These are phyloP conservation scores for Nakazawaea populi DNA, from an alignment of 805 yeast species.

Conservation along the genomic window DNA sequence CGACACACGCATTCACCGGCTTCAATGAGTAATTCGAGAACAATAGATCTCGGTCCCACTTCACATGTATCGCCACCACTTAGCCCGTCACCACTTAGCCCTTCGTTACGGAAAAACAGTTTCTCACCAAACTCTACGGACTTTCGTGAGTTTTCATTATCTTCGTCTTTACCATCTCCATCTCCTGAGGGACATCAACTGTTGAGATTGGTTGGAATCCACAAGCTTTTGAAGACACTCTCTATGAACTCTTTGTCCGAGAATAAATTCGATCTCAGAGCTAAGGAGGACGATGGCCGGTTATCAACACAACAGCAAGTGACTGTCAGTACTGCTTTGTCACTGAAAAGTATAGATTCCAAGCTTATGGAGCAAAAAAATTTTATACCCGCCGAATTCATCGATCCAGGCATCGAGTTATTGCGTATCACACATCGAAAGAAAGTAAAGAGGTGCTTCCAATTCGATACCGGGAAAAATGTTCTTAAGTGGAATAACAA, in stretches of 20 bases:
- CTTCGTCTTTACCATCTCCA: neutral
- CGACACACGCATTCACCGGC: conserved; percentile 2
- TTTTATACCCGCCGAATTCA: conserved; percentile 38
- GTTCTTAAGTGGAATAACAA: conserved; percentile 53
- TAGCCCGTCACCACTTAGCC: neutral
- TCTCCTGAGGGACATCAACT: neutral
- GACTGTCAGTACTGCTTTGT: neutral
- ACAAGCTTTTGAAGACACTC: conserved; percentile 1
- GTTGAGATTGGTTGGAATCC: neutral
- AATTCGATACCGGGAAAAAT: conserved; percentile 50
- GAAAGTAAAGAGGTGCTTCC: conserved; percentile 50
- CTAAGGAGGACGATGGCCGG: neutral
- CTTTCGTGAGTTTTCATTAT: neutral
- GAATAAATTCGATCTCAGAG: neutral
- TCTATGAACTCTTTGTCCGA: neutral
- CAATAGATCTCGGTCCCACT: neutral
- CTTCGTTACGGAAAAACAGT: neutral
- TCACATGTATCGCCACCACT: neutral
- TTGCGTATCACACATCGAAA: conserved; percentile 68
- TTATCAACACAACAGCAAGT: neutral
- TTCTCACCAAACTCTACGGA: neutral
- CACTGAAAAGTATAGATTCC: neutral
- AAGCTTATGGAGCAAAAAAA: conserved; percentile 12
- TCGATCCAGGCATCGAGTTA: conserved; percentile 55
- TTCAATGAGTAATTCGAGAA: neutral